Percentiles rank a stretch among this genome's conserved stretches.
Evolutionary conservation across 257 asterid species (phyloP).

Genomic region (Lavandula angustifolia): DNA sequence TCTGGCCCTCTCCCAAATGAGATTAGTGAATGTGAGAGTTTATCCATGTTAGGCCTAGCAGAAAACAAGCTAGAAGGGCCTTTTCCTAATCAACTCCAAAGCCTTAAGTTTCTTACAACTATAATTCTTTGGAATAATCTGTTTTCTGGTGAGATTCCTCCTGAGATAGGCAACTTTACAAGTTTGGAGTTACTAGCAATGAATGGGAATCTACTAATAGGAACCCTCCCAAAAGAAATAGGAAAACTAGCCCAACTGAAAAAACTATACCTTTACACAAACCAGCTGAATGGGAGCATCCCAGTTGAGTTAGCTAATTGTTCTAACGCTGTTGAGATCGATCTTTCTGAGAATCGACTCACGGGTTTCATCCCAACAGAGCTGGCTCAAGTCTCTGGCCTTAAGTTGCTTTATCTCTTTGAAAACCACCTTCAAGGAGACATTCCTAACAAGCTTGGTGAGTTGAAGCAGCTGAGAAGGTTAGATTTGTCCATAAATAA

Average conservation of each 20-base stretch:
- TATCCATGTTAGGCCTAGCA: slow-evolving; percentile 65
- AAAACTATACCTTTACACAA: slow-evolving; percentile 64
- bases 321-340: slow-evolving; percentile 61
- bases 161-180: slow-evolving; percentile 70
- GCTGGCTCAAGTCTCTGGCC: slow-evolving; percentile 50
- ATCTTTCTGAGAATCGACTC: slow-evolving; percentile 72
- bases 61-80: slow-evolving; percentile 66
- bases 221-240: slow-evolving; percentile 62
- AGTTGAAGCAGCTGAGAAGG: slow-evolving; percentile 48
- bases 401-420: slow-evolving; percentile 67
- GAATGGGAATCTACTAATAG: slow-evolving; percentile 60
- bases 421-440: slow-evolving; percentile 65
- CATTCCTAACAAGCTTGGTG: slow-evolving; percentile 64
- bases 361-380: slow-evolving; percentile 59
- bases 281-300: slow-evolving; percentile 69
- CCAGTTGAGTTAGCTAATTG: slow-evolving; percentile 69
- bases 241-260: slow-evolving; percentile 55
- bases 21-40: slow-evolving; percentile 61
- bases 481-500: slow-evolving; percentile 74
- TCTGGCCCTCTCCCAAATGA: slow-evolving; percentile 70
- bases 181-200: slow-evolving; percentile 66
- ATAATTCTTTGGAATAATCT: slow-evolving; percentile 68
- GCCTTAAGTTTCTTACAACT: slow-evolving; percentile 47
- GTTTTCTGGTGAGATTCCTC: slow-evolving; percentile 68
- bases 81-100: slow-evolving; percentile 64